Base-by-base conservation (phyloP, 208 protist genomes). In the Leishmania amazonensis region DNA sequence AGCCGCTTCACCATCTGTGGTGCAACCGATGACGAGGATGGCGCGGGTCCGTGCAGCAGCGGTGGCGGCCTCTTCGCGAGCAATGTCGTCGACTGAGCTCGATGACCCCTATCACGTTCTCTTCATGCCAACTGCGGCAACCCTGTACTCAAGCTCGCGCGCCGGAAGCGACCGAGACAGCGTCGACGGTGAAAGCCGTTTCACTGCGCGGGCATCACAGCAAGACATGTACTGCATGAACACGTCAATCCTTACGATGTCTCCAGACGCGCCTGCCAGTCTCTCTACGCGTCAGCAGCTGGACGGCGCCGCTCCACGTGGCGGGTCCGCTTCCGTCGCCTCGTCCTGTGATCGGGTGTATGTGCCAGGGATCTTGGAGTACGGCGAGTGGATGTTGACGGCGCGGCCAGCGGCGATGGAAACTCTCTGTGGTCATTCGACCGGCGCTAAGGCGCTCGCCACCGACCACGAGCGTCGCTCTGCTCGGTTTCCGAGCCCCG, bases 371-470 rank as follows among this genome's bases (percentile, higher is more conserved):
- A 47, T 15, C 21, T 47, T 13, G 67, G 67, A 72, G 67, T 49
- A 49, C 67, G 67, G 19, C 6, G 67, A 72, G 67, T 72, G 67
- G 67, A 24, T 72, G 19, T 47, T 47, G 67, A 40, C 67, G 67
- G 5, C 19, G 31, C 40, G 15, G 17, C 40, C 67, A 47, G 31
- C 35, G 67, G 24, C 19, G 40, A 40, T 24, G 60, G n/a, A 15
- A 9, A n/a, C 60, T 17, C 31, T 67, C 31, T 40, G 60, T n/a
- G 60, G 7, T 2, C 28, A 40, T 38, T 13, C 31, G n/a, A 19
- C 31, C n/a, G n/a, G 60, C 31, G 19, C 60, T 15, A 13, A 3
- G 60, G 31, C n/a, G n/a, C 60, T 7, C 0, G 28, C 60, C 31
- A 40, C 60, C 3, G n/a, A n/a, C 60, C 2, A 67, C 3, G 60